Base-by-base conservation (phyloP, 1,284 basidiomycete species). In the Ustilago curta region DNA sequence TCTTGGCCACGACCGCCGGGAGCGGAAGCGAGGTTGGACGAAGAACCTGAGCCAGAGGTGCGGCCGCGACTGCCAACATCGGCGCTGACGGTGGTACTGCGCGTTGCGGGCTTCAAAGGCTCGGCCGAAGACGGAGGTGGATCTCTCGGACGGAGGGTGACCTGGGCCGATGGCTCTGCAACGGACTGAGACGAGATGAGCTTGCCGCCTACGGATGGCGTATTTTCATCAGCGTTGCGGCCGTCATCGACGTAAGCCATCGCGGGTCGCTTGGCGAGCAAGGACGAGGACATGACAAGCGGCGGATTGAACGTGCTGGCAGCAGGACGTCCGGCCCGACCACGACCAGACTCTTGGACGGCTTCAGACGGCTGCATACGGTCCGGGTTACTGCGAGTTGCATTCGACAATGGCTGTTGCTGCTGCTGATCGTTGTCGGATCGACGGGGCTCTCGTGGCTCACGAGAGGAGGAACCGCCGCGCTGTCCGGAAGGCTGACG, bases 91-190 rank as follows among this genome's bases (percentile, higher is more conserved):
- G 50, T 35, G n/a, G 43, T 19, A 32, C 49, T 52, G 18, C 71
- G 65, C 16, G 68, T 71, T 3, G 76, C 73, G 12, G 76, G 72
- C 65, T 78, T 78, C 23, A 76, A 67, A 27, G 76, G 73, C 45
- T 70, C 77, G 39, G 74, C 62, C 7, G 52, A 68, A 8, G 69
- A 61, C 5, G 74, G 70, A 7, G 77, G 77, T 19, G 73, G 77
- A 27, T 61, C 65, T 19, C 77, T 55, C 4, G 77, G 77, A 9
- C 74, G 70, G 25, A 79, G 70, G 0, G 70, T 76, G 37, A 76
- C 73, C 25, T 77, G 68, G 2, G 71, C 77, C 11, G 75, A 77
- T 12, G 77, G 77, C 44, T 75, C 69, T n/a, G 70, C 59, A 11
- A 64, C 65, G 14, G 68, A 67, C 19, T 61, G 65, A 35, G 63